phyloP scores from a whole-genome alignment of 345 rosid genomes.

The Gossypium anomalum region DNA sequence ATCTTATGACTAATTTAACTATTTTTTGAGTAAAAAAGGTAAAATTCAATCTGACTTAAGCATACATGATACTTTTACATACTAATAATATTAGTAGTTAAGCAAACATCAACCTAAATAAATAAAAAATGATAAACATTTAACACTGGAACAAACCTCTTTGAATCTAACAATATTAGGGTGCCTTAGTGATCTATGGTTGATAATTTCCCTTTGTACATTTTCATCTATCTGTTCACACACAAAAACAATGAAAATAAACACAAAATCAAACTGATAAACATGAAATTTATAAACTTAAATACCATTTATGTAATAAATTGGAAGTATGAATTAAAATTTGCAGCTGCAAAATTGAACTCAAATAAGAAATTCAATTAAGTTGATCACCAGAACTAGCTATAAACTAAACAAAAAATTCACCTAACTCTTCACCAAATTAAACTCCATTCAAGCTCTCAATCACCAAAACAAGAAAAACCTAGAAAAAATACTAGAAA shows the following conservation, averaged over 20 bases:
- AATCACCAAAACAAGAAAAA: neutral
- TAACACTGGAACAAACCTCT: slow-evolving; percentile 43
- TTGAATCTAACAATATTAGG: slow-evolving; percentile 81
- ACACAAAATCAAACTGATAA: slow-evolving; percentile 3
- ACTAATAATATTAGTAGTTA: no score
- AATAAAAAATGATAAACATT: neutral
- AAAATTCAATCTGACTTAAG: no score
- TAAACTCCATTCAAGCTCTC: neutral
- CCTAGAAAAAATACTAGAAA: neutral
- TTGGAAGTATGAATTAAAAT: neutral
- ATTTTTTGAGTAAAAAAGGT: no score
- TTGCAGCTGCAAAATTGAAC: neutral
- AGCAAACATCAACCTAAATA: no score
- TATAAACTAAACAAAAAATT: neutral
- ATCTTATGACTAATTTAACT: no score
- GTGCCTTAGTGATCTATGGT: slow-evolving; percentile 76
- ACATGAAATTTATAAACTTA: neutral
- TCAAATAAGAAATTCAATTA: neutral
- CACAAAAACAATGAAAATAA: neutral
- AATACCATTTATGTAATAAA: neutral
- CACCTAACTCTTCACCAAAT: neutral
- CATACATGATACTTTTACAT: no score
- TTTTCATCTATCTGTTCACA: slow-evolving; percentile 71
- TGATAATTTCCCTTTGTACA: slow-evolving; percentile 77
- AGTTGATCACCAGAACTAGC: neutral